Conservation (phyloP, 2,329 filamentous ascomycete genomes). For the Sordariomycetes sp. region DNA sequence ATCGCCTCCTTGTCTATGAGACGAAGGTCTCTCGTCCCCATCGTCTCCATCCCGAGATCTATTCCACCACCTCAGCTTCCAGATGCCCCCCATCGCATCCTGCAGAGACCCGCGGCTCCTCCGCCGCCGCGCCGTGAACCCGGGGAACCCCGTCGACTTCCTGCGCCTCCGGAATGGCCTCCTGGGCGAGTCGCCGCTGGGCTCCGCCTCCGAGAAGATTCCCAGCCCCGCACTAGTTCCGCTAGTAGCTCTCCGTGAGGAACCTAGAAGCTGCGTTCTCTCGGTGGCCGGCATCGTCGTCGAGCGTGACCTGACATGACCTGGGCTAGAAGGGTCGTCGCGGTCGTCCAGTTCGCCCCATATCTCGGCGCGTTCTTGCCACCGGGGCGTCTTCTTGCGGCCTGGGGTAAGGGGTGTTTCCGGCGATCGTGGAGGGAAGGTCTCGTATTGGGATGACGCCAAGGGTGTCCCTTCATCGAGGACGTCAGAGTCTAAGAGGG, state of each 20-base stretch:
- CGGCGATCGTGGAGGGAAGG: slow-evolving; percentile 34
- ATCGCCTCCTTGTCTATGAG: background rate
- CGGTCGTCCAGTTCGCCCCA: slow-evolving; percentile 80
- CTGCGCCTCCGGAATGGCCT: slow-evolving; percentile 29
- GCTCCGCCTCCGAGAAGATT: background rate
- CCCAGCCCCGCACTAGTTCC: slow-evolving; percentile 13
- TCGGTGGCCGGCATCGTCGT: slow-evolving; percentile 35
- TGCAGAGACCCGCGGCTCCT: slow-evolving; percentile 27
- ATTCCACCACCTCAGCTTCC: slow-evolving; percentile 45
- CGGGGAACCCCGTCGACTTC: slow-evolving; percentile 52
- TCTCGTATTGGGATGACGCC: slow-evolving; percentile 6
- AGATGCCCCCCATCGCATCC: slow-evolving; percentile 39
- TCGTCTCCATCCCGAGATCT: background rate
- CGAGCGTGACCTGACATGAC: slow-evolving; percentile 30
- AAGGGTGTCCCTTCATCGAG: slow-evolving; percentile 12
- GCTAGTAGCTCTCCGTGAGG: slow-evolving; percentile 20
- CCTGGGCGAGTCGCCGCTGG: slow-evolving; percentile 12
- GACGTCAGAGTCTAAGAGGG: slow-evolving; percentile 21
- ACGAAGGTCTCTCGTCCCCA: background rate
- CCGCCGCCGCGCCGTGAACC: slow-evolving; percentile 42
- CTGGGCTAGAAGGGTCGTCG: slow-evolving; percentile 16
- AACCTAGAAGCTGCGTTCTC: slow-evolving; percentile 25
- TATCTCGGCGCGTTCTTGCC: slow-evolving; percentile 65
- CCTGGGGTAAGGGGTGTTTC: slow-evolving; percentile 24
- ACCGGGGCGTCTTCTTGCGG: slow-evolving; percentile 34